phyloP scores from a whole-genome alignment of 2,329 filamentous ascomycete species.

The Penicillium expansum region DNA sequence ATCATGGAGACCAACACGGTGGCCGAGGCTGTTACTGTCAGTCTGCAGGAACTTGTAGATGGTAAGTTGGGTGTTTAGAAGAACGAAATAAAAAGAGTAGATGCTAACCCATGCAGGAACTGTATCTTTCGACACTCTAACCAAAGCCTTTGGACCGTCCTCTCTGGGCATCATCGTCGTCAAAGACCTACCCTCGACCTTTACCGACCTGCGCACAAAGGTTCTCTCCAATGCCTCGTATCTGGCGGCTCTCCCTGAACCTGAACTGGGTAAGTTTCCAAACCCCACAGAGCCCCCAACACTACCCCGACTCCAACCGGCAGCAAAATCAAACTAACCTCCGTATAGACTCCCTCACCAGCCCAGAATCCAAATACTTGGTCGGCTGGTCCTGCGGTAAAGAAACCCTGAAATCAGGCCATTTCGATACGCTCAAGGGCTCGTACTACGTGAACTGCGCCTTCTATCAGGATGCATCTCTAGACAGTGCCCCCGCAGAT shows the following conservation, averaged over 20 bases:
- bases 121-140: constrained; percentile 45
- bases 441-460: constrained; percentile 64
- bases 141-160: constrained; percentile 79
- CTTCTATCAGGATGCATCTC: constrained; percentile 46
- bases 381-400: constrained; percentile 65
- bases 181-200: constrained; percentile 73
- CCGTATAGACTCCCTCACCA: constrained; percentile 41
- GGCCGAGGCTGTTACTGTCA: constrained; percentile 48
- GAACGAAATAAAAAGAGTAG: neutral
- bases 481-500: constrained; percentile 39
- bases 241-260: constrained; percentile 72
- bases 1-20: constrained; percentile 24
- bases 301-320: neutral
- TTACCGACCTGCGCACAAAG: constrained; percentile 66
- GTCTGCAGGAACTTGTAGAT: constrained; percentile 47
- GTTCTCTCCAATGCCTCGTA: constrained; percentile 86
- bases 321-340: neutral
- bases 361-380: constrained; percentile 55
- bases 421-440: constrained; percentile 62
- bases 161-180: constrained; percentile 94
- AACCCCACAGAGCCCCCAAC: neutral
- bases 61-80: constrained; percentile 35
- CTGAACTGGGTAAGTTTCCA: constrained; percentile 64
- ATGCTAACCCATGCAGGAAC: constrained; percentile 27
- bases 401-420: constrained; percentile 60